Conservation (phyloP, 371 early-diverging fungal genomes). For the Capillidium heterosporum region DNA sequence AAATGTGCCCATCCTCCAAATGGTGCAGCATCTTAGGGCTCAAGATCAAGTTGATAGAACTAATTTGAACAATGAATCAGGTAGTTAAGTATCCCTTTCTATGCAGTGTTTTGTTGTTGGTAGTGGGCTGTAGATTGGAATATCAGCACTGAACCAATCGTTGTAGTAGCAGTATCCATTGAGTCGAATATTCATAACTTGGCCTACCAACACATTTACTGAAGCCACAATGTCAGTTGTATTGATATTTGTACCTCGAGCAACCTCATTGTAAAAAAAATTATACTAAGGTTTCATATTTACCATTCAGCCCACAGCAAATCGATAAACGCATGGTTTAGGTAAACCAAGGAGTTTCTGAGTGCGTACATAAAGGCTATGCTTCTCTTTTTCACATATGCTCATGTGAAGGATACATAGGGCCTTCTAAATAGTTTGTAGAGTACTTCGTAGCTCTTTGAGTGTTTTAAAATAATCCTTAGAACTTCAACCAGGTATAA, state of each 20-base stretch:
- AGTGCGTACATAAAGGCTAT: conserved; percentile 16
- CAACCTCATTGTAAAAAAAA: conserved; percentile 2
- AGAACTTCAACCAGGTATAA: conserved; percentile 12
- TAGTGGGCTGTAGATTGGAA: neutral
- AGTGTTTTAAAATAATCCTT: conserved; percentile 9
- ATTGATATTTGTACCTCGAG: neutral
- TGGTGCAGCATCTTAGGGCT: too few relatives aligned
- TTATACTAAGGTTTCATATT: neutral
- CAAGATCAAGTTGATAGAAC: too few relatives aligned
- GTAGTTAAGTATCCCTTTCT: too few relatives aligned
- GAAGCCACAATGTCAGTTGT: neutral
- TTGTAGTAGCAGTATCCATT: conserved; percentile 4
- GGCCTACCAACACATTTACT: conserved; percentile 2
- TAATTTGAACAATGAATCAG: too few relatives aligned
- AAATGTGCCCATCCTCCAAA: too few relatives aligned
- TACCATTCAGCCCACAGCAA: conserved; percentile 29
- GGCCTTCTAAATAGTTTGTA: conserved; percentile 18
- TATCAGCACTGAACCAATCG: neutral
- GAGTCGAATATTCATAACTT: conserved; percentile 1
- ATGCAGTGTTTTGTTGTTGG: too few relatives aligned
- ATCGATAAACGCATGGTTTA: conserved; percentile 37
- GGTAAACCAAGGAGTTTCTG: conserved; percentile 34
- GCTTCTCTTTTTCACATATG: conserved; percentile 17
- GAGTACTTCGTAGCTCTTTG: conserved; percentile 15
- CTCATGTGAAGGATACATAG: conserved; percentile 24